Evolutionary conservation across 305 asterid genomes (phyloP).

Genomic region (Fraxinus angustifolia): DNA sequence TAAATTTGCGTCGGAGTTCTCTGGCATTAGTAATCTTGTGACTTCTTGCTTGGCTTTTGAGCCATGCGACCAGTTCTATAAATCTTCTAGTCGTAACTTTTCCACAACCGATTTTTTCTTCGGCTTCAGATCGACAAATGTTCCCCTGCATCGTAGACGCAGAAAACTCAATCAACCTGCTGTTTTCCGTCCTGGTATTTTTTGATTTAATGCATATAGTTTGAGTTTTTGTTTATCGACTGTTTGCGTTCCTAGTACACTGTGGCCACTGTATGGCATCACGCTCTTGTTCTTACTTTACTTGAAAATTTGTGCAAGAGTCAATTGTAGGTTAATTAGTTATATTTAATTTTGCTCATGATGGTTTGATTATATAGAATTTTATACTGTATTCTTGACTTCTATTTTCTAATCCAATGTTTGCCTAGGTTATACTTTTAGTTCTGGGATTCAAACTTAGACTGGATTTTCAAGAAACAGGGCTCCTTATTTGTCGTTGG

Average conservation of each 20-base stretch:
- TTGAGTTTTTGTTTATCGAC: neutral
- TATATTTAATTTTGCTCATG: conserved; percentile 8
- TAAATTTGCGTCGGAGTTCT: conserved; percentile 27
- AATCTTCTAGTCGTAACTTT: conserved; percentile 24
- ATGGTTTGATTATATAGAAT: neutral
- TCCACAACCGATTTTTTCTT: conserved; percentile 40
- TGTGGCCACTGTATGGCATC: neutral
- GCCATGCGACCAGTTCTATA: conserved; percentile 51
- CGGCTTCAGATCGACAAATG: conserved; percentile 44
- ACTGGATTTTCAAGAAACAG: conserved; percentile 13
- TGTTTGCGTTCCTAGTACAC: conserved; percentile 2
- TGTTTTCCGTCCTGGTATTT: conserved; percentile 47
- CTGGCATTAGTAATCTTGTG: conserved; percentile 41
- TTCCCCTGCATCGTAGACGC: conserved; percentile 33
- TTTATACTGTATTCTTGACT: neutral
- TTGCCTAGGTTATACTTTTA: neutral
- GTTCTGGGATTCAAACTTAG: neutral
- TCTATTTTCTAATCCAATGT: neutral
- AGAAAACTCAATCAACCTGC: conserved; percentile 30
- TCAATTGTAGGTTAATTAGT: neutral
- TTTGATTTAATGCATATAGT: neutral
- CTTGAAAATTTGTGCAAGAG: neutral
- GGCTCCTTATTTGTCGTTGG: conserved; percentile 16
- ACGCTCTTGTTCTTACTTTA: conserved; percentile 12
- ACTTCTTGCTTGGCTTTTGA: conserved; percentile 51